Base-by-base conservation (phyloP, 805 yeast species). In the Metschnikowia reukaufii region DNA sequence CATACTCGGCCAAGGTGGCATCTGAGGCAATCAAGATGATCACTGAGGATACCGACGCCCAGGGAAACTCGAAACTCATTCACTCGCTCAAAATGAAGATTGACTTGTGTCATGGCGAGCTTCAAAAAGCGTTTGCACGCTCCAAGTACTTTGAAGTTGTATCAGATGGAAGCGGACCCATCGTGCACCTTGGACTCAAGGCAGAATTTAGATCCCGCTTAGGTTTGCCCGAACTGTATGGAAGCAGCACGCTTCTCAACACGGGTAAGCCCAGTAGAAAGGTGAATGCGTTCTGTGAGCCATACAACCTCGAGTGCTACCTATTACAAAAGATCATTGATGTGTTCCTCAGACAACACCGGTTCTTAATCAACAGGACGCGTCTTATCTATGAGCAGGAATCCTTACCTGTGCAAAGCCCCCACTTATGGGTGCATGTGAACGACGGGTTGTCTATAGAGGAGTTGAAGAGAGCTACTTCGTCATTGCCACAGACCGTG, bases 1-100 rank as follows among this genome's bases (percentile, higher is more conserved):
- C 97, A 19, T 92, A 86, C 66, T 79, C 89, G 36, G 96, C 96
- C 1, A 77, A 72, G 47, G 82, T 83, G 2, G 79, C 78, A 1
- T 77, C 87, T 1, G 72, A 73, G 44, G 77, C 79, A 0, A 70
- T 88, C 34, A 60, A 70, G 13, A 64, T 81, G 34, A 70, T 88
- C 36, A 43, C 55, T 52, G 75, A 72, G 33, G 42, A 50, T 54
- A 67, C 20, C 60, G 53, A 55, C 23, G 38, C 55, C 1, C 32
- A 44, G 12, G 80, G 78, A 3, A 57, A 66, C 20, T 65, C 75
- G 0, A 64, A 60, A 25, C 49, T 72, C 39, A 50, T 70, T 10
- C 39, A 59, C 13, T 52, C 60, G 25, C 69, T 78, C 48, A 76
- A 73, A 27, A 56, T 69, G 2, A 78, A 81, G 44, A 63, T 74